Base-by-base conservation (phyloP, 2,329 filamentous ascomycete species). In the Verticillium tricorpus region DNA sequence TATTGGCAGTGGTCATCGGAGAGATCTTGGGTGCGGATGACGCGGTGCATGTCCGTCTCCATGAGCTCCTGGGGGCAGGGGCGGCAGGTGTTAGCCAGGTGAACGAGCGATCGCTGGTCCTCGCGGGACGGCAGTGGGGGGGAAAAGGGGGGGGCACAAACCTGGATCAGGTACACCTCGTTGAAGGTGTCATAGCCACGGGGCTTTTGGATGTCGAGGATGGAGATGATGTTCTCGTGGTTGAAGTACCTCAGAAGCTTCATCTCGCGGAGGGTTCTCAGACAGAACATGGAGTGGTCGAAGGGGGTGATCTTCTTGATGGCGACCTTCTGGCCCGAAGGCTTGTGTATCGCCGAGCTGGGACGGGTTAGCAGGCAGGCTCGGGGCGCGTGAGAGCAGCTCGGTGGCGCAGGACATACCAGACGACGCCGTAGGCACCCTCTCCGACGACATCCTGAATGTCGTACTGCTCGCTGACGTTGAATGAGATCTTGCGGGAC, bases 221-320 rank as follows among this genome's bases (percentile, higher is more conserved):
- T 99, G 59, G 93, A 98, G 75, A 99, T 99, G 81, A 99, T 98
- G 79, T 99, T 99, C 80, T 99, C 95, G 76, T 99, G 95, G 80
- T 98, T 99, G 83, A 99, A 99, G 80, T 99, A 98, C 71, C 95
- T 87, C 72, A 99, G 82, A 62, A 99, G 85, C 86, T 99, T 99
- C 95, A 99, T 99, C 80, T 99, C 95, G 77, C 95, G 93, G 68
- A 99, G 83, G 1, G 95, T 99, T 76, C 95, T 86, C 71, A 99
- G 81, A 76, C 94, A 97, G 84, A 97, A 97, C 93, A 97, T 97
- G 75, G 93, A 97, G 77, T 98, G 95, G 73, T 99, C 95, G 78
- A 99, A 99, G 6, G 95, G 95, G 0, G 93, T 98, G 72, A 99
- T 99, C 86, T 99, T 99, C 85, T 99, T 99, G 84, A 99, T 99